Base-by-base conservation (phyloP, 176 grass and related monocot genomes). In the Guadua angustifolia region DNA sequence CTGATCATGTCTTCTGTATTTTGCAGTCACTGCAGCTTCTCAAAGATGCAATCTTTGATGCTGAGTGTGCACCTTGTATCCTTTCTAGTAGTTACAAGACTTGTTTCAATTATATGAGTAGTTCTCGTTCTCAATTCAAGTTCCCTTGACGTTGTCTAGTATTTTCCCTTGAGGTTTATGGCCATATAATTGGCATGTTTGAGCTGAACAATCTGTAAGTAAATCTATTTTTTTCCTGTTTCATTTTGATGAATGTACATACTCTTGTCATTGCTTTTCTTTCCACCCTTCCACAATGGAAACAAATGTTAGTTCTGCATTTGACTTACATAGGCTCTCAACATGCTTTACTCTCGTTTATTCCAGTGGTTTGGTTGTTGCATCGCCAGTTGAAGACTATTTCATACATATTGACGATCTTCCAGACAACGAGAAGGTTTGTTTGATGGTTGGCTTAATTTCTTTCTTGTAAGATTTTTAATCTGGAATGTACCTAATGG, bases 171-270 rank as follows among this genome's bases (percentile, higher is more conserved):
- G 93, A 98, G 71, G 88, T 92, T 43, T 99, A 95, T 88, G 93
- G 93, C 36, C 86, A 94, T 83, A 94, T 99, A 90, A 94, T 99
- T 86, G 93, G 93, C 89, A 92, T 95, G 96, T 99, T 95, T 95
- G 96, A 98, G 88, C 88, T 98, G 75, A 98, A 98, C 91, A 98
- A 95, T 90, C 96, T 99, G 93, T 99, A 87, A 94, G 96, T 93
- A 53, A 71, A 72, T 53, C 55, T 22, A 43, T 60, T 8, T 19
- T 45, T 59, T 18, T 5, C 57, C 55, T 82, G 13, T 75, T 82
- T 86, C 74, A 29, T 72, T 60, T 86, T 86, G 52, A 67, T 63
- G 8, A 18, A 33, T 38, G 6, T 77, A 10, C 40, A 25, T 86
- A 68, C 52, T n/a, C n/a, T 58, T 69, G n/a, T 71, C 67, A 55